Base-by-base conservation (phyloP, 2,329 filamentous ascomycete species). In the Cytospora piceae region DNA sequence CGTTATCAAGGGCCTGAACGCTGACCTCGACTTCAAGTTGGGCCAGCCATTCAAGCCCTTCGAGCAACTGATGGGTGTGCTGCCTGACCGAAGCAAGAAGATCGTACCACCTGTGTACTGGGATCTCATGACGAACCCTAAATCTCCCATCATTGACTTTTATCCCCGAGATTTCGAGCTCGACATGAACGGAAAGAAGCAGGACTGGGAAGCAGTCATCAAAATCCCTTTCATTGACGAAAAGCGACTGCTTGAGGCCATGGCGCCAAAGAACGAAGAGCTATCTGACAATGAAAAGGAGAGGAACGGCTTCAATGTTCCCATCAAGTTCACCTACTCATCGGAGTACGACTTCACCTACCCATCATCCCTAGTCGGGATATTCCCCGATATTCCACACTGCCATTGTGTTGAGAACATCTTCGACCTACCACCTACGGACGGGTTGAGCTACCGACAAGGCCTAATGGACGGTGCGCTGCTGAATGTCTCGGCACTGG, bases 111-210 rank as follows among this genome's bases (percentile, higher is more conserved):
- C 80, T 42, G 88, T 93, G 4, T 98, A 96, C 77, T 92, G 95
- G 78, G 88, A 92, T 31, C 83, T 99, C 58, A 99, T 99, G 95
- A 97, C 93, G 1, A 91, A 91, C 63, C 84, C 90, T 2, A 86
- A 91, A 20, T 98, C 94, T 20, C 93, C 95, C 2, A 99, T 99
- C 75, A 91, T 97, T 73, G 95, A 99, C 75, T 99, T 99, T 76
- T 99, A 99, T 73, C 95, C 95, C 2, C 87, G 94, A 72, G 95
- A 99, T 72, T 99, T 99, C 73, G 93, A 96, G 70, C 83, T 99
- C 51, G 96, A 99, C 75, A 98, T 99, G 95, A 98, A 99, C 72
- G 96, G 95, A 67, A 99, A 99, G 82, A 99, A 97, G 81, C 96
- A 97, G 91, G 96, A 99, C 69, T 99, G 95, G 95, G 95, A 99